Percentiles rank a stretch among this genome's conserved stretches.
These are phyloP conservation scores for Hydrangea macrophylla DNA, from an alignment of 148 eudicot species.

Conservation along the genomic window DNA sequence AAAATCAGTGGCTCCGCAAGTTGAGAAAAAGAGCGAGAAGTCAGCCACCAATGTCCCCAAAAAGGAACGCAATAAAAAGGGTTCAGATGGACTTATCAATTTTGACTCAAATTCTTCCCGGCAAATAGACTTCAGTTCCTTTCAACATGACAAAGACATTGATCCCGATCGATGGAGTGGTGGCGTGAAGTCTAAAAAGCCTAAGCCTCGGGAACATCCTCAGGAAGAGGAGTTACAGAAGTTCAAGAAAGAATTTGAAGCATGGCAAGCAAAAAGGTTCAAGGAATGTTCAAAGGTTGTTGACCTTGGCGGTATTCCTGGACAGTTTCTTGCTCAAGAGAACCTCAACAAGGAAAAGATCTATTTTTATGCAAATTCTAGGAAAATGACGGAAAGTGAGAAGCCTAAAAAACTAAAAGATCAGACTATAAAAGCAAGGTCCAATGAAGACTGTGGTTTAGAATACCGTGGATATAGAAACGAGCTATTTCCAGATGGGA, in stretches of 20 bases:
- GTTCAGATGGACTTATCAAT: conserved; percentile 26
- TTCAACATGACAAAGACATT: conserved; percentile 26
- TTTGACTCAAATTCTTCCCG: conserved; percentile 38
- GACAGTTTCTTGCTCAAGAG: conserved; percentile 76
- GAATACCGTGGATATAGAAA: conserved; percentile 20
- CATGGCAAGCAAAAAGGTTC: conserved; percentile 90
- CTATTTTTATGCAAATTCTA: conserved; percentile 50
- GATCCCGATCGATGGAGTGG: conserved; percentile 40
- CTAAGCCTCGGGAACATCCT: conserved; percentile 83
- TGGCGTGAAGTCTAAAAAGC: conserved; percentile 37
- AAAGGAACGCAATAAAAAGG: conserved; percentile 37
- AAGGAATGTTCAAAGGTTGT: conserved; percentile 74
- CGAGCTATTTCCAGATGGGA: conserved; percentile 26
- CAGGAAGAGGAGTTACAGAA: conserved; percentile 97
- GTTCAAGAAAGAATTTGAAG: conserved; percentile 95
- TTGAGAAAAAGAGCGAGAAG: conserved; percentile 30
- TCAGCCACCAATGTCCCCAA: conserved; percentile 18
- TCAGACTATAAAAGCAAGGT: conserved; percentile 23
- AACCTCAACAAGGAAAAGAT: conserved; percentile 81
- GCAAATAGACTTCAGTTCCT: conserved; percentile 28
- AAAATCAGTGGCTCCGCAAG: conserved; percentile 24
- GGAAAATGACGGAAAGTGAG: conserved; percentile 26
- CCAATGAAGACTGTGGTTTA: conserved; percentile 22
- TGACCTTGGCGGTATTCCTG: conserved; percentile 54
- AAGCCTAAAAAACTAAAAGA: conserved; percentile 30